Evolutionary conservation across 495 filamentous ascomycete genomes (phyloP).

Genomic region (Tuber calosporum): DNA sequence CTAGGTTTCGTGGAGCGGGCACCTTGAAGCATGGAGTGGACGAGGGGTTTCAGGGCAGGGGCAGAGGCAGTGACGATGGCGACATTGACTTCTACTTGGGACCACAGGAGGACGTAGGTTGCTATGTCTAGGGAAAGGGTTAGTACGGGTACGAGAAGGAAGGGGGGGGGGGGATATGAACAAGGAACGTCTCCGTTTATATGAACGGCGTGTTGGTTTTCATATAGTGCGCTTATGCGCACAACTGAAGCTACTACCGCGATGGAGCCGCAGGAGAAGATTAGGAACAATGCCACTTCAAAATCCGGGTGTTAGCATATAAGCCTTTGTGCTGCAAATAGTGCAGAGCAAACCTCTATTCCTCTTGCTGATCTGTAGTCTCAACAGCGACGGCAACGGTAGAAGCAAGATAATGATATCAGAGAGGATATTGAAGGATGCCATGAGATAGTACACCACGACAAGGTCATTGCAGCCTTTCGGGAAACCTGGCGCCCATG

Average conservation of each 20-base stretch:
- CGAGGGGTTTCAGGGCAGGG: constrained; percentile 34
- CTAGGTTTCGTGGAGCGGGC: constrained; percentile 10
- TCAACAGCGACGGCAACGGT: constrained; percentile 23
- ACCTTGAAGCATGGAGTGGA: constrained; percentile 22
- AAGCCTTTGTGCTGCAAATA: background rate
- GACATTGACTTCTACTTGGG: constrained; percentile 36
- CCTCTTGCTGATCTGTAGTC: constrained; percentile 22
- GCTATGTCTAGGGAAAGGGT: constrained; percentile 13
- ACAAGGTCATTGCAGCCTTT: constrained; percentile 24
- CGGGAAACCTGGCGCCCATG: constrained; percentile 25
- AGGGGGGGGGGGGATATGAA: background rate
- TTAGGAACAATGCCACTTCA: constrained; percentile 18
- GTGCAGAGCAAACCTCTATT: constrained; percentile 15
- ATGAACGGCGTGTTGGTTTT: constrained; percentile 11
- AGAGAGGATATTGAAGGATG: constrained; percentile 32
- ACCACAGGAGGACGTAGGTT: constrained; percentile 35
- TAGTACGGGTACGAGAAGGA: constrained; percentile 13
- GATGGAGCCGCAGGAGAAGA: constrained; percentile 31
- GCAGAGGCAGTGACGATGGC: constrained; percentile 36
- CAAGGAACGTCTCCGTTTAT: constrained; percentile 23
- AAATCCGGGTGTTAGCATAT: background rate
- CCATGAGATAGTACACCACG: constrained; percentile 28
- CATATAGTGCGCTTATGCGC: constrained; percentile 37
- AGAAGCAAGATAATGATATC: constrained; percentile 32
- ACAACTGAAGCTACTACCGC: constrained; percentile 39